Base-by-base conservation (phyloP, 495 filamentous ascomycete species). In the Lichenothelia convexa region DNA sequence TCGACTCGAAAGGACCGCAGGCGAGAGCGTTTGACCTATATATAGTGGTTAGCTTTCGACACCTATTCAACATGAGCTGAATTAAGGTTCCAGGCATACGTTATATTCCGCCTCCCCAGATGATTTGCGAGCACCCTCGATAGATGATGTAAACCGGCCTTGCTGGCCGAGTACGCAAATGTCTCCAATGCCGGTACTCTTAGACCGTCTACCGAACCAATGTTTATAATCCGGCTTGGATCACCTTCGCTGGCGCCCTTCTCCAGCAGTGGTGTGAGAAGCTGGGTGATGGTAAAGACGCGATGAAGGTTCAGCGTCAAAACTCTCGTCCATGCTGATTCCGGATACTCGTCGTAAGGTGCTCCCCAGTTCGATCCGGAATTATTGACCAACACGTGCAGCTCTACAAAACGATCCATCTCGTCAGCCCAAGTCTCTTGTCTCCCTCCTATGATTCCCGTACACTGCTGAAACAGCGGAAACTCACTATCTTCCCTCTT, bases 381-480 rank as follows among this genome's bases (percentile, higher is more conserved):
- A 58, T 87, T 89, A 60, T 85, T 84, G 43, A 87, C 69, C 1
- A 86, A 68, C 39, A 85, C 66, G 50, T 84, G 69, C 12, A 89
- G 68, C 44, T 71, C 68, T 70, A 39, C 30, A 26, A n/a, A n/a
- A n/a, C n/a, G n/a, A n/a, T n/a, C 15, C n/a, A n/a, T n/a, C 17
- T 2, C 8, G 23, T 38, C 1, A 38, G 17, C 9, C 19, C 4
- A 13, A 11, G 18, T 4, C n/a, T 38, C 12, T 18, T 11, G 17
- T 15, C 13, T 8, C 12, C n/a, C n/a, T n/a, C n/a, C n/a, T n/a
- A n/a, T n/a, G n/a, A n/a, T n/a, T n/a, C n/a, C n/a, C n/a, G n/a
- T n/a, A n/a, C n/a, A n/a, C n/a, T n/a, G n/a, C n/a, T n/a, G n/a
- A n/a, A n/a, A n/a, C n/a, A 9, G 5, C 6, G 3, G 13, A 12